These are phyloP conservation scores for Boletus rubropictus DNA, from an alignment of 768 basidiomycete genomes.

Conservation along the genomic window DNA sequence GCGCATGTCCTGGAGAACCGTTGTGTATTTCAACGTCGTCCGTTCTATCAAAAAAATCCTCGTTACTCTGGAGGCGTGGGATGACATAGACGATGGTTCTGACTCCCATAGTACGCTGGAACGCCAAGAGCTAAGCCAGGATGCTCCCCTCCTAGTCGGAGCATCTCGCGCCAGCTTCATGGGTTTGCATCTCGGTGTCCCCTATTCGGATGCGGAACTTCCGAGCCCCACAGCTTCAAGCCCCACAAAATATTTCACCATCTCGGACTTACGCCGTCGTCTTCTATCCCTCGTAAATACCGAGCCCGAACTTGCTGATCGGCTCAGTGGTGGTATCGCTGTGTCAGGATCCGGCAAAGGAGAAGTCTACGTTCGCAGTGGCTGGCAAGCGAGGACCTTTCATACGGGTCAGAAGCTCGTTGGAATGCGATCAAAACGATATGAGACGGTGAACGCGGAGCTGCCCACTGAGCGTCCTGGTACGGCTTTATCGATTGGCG, in stretches of 20 bases:
- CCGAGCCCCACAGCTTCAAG: slow-evolving; percentile 12
- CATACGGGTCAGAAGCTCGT: slow-evolving; percentile 41
- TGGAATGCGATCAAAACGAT: slow-evolving; percentile 26
- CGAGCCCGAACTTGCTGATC: slow-evolving; percentile 61
- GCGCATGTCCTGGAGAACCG: slow-evolving; percentile 63
- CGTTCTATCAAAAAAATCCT: slow-evolving; percentile 67
- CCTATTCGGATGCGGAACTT: slow-evolving; percentile 9
- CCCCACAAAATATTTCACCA: slow-evolving; percentile 27
- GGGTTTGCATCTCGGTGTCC: slow-evolving; percentile 4
- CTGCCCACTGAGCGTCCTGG: slow-evolving; percentile 25
- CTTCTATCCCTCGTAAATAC: slow-evolving; percentile 55
- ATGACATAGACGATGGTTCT: slow-evolving; percentile 53
- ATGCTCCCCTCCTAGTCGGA: slow-evolving; percentile 18
- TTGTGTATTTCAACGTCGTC: slow-evolving; percentile 74
- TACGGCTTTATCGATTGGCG: slow-evolving; percentile 27
- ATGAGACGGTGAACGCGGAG: slow-evolving; percentile 24
- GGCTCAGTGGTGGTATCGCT: slow-evolving; percentile 66
- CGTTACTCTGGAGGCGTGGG: slow-evolving; percentile 54
- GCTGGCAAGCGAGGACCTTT: slow-evolving; percentile 72
- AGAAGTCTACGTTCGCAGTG: slow-evolving; percentile 69
- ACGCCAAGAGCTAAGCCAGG: slow-evolving; percentile 28
- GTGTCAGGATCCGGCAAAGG: slow-evolving; percentile 74
- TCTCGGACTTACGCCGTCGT: slow-evolving; percentile 52
- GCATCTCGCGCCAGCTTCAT: slow-evolving; percentile 9
- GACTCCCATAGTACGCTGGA: slow-evolving; percentile 31